These are phyloP conservation scores for Simplicillium aogashimaense DNA, from an alignment of 2,329 filamentous ascomycete species.

Conservation along the genomic window DNA sequence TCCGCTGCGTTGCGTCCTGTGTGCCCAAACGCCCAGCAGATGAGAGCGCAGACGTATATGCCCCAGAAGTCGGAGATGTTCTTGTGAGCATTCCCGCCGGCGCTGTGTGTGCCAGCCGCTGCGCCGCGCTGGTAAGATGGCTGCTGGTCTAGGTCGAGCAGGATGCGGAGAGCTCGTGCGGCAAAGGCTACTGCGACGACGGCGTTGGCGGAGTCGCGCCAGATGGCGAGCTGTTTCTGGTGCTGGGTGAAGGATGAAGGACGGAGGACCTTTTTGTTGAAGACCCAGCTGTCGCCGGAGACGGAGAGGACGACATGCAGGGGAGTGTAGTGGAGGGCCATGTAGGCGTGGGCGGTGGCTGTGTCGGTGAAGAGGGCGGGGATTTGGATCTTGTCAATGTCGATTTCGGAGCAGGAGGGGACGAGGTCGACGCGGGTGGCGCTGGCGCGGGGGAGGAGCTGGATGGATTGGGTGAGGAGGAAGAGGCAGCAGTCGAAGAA, in stretches of 20 bases:
- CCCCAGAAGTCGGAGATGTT: slow-evolving; percentile 44
- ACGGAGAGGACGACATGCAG: slow-evolving; percentile 47
- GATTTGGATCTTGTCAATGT: slow-evolving; percentile 18
- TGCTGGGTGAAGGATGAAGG: slow-evolving; percentile 34
- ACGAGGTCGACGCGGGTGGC: slow-evolving; percentile 15
- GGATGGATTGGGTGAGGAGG: slow-evolving; percentile 26
- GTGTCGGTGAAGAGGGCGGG: slow-evolving; percentile 32
- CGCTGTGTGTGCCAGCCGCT: slow-evolving; percentile 1
- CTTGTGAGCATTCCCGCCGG: slow-evolving; percentile 12
- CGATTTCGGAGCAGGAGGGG: slow-evolving; percentile 13
- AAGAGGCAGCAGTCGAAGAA: slow-evolving; percentile 30
- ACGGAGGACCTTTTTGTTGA: slow-evolving; percentile 40
- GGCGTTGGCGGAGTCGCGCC: slow-evolving; percentile 34
- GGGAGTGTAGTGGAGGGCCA: slow-evolving; percentile 49
- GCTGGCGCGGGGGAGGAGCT: slow-evolving; percentile 23
- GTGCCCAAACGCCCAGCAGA: slow-evolving; percentile 49
- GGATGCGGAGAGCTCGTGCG: slow-evolving; percentile 38
- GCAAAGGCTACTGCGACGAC: slow-evolving; percentile 38
- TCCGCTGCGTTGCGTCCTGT: slow-evolving; percentile 10
- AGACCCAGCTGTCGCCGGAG: slow-evolving; percentile 48
- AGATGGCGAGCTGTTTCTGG: slow-evolving; percentile 33
- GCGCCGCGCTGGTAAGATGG: no score
- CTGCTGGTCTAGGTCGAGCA: slow-evolving; percentile 19
- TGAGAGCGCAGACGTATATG: slow-evolving; percentile 45
- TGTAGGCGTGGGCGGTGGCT: slow-evolving; percentile 39